Base-by-base conservation (phyloP, 495 filamentous ascomycete genomes). In the Margaritispora aquatica region DNA sequence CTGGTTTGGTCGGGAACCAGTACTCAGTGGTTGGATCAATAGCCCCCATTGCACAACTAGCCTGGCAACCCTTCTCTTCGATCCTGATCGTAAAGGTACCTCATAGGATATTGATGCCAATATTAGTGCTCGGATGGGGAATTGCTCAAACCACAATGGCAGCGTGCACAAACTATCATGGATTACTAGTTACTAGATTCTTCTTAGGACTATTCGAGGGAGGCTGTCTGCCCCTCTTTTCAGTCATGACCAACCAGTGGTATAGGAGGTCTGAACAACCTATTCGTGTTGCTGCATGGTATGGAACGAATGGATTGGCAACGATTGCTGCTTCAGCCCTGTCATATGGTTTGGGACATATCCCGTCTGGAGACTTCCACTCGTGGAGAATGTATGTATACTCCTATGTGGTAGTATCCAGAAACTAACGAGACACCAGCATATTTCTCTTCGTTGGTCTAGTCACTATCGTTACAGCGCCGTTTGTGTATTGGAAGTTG, bases 21-120 rank as follows among this genome's bases (percentile, higher is more conserved):
- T 87, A 86, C 66, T 86, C 83, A 0, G 61, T 86, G 0, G 61
- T 88, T 3, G 82, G 84, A 1, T 83, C 80, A 2, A 85, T 87
- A 24, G 77, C 77, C 0, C 79, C 84, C 1, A 84, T 85, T 57
- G 84, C 84, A 10, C 84, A 87, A 69, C 74, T 88, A 51, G 77
- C 71, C 27, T 86, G 81, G 83, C 84, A 86, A 68, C 85, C 84
- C 1, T 81, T 86, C 67, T 85, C 85, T 0, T 82, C 81, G 1
- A 71, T 76, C 51, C 70, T 88, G 27, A 86, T 88, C 64, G 81
- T 87, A 63, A 84, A 83, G 63, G 80, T 88, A 1, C 84, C 83
- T 0, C 83, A 80, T 61, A 76, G 80, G n/a, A 81, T 84, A 38
- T 69, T 88, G 1, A 85, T 87, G 84, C 81, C 84, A 0, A 27